Conservation (phyloP, 164 flowering plant genomes). For the Tetrastigma voinierianum region DNA sequence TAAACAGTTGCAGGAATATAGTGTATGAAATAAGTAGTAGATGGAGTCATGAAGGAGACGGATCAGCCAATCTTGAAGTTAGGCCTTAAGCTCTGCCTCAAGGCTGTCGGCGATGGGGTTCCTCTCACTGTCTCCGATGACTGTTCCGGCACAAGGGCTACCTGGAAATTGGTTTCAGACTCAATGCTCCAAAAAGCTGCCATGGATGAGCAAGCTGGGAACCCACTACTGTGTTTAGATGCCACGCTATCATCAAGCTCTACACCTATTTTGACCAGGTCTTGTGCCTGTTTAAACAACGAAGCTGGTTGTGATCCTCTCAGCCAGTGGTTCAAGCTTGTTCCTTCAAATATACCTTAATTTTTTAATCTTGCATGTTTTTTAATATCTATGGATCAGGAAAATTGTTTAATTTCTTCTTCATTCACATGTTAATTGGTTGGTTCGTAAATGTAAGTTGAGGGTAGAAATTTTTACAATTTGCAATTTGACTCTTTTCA, state of each 20-base stretch:
- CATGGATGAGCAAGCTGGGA: slow-evolving; percentile 23
- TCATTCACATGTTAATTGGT: too few relatives aligned
- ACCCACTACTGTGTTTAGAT: slow-evolving; percentile 31
- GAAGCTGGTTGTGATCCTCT: slow-evolving; percentile 17
- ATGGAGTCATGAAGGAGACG: slow-evolving; percentile 28
- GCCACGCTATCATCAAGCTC: slow-evolving; percentile 12
- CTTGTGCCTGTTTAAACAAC: slow-evolving; percentile 31
- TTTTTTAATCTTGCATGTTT: too few relatives aligned
- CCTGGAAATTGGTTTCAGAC: slow-evolving; percentile 31
- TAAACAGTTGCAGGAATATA: slow-evolving; percentile 20
- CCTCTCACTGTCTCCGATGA: slow-evolving; percentile 27
- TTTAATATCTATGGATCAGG: too few relatives aligned
- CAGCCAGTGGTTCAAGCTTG: slow-evolving; percentile 51
- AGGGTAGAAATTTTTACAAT: too few relatives aligned
- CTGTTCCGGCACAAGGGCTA: slow-evolving; percentile 27
- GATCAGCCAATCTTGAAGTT: slow-evolving; percentile 22
- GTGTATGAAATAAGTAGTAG: slow-evolving; percentile 10
- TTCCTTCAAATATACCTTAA: slow-evolving; percentile 20
- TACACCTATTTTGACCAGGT: slow-evolving; percentile 26
- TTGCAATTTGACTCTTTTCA: too few relatives aligned
- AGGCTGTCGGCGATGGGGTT: slow-evolving; percentile 25
- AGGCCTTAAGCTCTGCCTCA: slow-evolving; percentile 33
- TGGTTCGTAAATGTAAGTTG: too few relatives aligned
- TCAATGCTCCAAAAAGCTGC: slow-evolving; percentile 38
- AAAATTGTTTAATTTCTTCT: too few relatives aligned